These are phyloP conservation scores for Oryza glumipatula DNA, from an alignment of 176 grass and related monocot genomes.

Conservation along the genomic window DNA sequence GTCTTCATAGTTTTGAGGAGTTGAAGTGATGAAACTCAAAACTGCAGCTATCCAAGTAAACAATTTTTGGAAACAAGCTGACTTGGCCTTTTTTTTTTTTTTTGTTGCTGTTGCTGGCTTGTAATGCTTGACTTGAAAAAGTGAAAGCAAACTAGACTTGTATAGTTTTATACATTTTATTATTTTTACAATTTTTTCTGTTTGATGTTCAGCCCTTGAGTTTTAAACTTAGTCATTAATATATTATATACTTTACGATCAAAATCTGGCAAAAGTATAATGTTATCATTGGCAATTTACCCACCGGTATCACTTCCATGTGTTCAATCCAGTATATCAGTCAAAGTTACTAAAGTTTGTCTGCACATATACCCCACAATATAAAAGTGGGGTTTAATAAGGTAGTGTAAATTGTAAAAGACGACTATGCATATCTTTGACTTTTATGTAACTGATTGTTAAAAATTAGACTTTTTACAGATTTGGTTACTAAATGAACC, in stretches of 20 bases:
- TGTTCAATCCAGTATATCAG: neutral
- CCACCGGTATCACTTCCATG: neutral
- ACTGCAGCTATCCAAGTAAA: neutral
- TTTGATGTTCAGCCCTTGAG: neutral
- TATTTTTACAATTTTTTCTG: neutral
- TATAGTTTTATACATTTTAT: neutral
- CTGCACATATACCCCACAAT: neutral
- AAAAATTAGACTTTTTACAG: neutral
- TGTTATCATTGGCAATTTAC: neutral
- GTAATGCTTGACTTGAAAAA: neutral
- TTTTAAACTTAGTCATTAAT: neutral
- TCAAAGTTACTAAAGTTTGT: neutral
- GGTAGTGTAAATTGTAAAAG: constrained; percentile 16
- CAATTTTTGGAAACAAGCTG: constrained; percentile 6
- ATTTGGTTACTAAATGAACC: constrained; percentile 9
- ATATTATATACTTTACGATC: neutral
- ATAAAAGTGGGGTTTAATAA: neutral
- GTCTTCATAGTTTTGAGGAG: constrained; percentile 4
- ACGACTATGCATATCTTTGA: neutral
- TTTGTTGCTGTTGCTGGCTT: neutral
- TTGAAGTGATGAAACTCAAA: constrained; percentile 40
- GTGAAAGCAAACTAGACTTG: neutral
- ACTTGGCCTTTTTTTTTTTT: neutral
- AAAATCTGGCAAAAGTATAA: neutral
- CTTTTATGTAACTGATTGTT: neutral